phyloP scores from a whole-genome alignment of 345 rosid species.

The Angophora floribunda region DNA sequence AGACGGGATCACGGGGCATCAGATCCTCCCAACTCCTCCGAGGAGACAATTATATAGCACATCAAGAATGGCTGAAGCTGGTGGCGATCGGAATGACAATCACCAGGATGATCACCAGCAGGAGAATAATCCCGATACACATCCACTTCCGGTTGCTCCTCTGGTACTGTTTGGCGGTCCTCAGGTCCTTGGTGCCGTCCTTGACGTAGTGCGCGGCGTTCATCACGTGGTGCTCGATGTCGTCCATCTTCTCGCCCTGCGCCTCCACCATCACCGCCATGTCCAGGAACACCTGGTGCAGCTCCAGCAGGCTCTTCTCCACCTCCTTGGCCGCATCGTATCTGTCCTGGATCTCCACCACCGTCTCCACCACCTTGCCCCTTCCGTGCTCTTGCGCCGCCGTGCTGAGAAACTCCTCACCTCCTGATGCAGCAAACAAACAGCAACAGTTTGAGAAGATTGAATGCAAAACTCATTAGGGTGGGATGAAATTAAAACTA shows the following conservation, averaged over 20 bases:
- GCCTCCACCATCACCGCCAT: slow-evolving; percentile 96
- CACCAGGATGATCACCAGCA: slow-evolving; percentile 59
- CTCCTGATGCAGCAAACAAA: slow-evolving; percentile 15
- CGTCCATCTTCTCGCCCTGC: slow-evolving; percentile 93
- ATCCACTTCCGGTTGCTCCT: slow-evolving; percentile 72
- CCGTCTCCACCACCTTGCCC: slow-evolving; percentile 84
- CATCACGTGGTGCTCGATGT: slow-evolving; percentile 86
- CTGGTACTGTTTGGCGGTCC: slow-evolving; percentile 61
- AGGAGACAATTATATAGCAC: neutral
- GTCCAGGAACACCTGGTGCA: slow-evolving; percentile 89
- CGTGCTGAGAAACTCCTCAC: slow-evolving; percentile 54
- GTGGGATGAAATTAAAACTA: neutral
- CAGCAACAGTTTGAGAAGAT: neutral
- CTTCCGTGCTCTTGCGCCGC: slow-evolving; percentile 95
- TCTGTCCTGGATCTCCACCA: slow-evolving; percentile 91
- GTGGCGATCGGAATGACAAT: slow-evolving; percentile 62
- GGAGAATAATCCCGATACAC: slow-evolving; percentile 57
- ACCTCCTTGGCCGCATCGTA: slow-evolving; percentile 83
- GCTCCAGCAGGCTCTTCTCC: slow-evolving; percentile 86
- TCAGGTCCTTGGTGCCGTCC: slow-evolving; percentile 71
- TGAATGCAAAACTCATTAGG: neutral
- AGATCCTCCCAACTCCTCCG: neutral
- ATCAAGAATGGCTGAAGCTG: slow-evolving; percentile 71
- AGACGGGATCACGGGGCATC: neutral
- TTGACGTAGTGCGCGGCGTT: slow-evolving; percentile 75